Percentiles rank a stretch among this genome's conserved stretches.
Conservation (phyloP, 2,329 filamentous ascomycete genomes). For the Aulographum hederae region DNA sequence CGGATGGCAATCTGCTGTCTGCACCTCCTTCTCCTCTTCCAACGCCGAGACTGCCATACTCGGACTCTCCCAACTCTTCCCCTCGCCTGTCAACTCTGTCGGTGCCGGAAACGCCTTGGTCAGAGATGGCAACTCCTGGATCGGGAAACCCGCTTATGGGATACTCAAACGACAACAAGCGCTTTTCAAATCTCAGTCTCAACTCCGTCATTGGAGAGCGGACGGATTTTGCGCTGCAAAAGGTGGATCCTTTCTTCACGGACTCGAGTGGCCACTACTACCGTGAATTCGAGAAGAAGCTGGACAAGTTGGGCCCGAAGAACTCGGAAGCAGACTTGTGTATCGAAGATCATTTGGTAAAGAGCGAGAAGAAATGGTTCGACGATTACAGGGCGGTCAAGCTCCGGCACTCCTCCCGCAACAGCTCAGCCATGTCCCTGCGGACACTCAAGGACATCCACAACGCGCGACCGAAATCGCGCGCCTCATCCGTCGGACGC, state of each 20-base stretch:
- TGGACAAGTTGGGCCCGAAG: constrained; percentile 34
- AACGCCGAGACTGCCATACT: not conserved
- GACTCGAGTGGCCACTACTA: constrained; percentile 45
- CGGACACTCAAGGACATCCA: not conserved
- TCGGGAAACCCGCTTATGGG: no score
- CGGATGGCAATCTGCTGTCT: not conserved
- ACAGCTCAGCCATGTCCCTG: not conserved
- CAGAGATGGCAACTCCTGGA: no score
- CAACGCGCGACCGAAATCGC: not conserved
- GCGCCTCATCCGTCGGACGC: not conserved
- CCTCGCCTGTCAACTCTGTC: not conserved
- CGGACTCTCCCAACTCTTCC: not conserved
- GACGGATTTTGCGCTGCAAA: constrained; percentile 43
- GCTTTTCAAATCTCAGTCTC: constrained; percentile 26
- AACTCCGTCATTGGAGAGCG: constrained; percentile 41
- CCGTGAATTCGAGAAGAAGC: constrained; percentile 36
- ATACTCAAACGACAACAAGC: not conserved
- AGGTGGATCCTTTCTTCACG: constrained; percentile 49
- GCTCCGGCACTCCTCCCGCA: constrained; percentile 30
- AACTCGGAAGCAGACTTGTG: constrained; percentile 40
- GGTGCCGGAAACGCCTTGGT: no score
- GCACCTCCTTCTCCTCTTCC: not conserved
- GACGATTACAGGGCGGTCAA: constrained; percentile 37
- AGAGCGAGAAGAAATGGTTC: constrained; percentile 52
- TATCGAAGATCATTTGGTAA: constrained; percentile 45